Evolutionary conservation across 2,329 filamentous ascomycete species (phyloP).

Genomic region (Raffaelea deltoideospora): DNA sequence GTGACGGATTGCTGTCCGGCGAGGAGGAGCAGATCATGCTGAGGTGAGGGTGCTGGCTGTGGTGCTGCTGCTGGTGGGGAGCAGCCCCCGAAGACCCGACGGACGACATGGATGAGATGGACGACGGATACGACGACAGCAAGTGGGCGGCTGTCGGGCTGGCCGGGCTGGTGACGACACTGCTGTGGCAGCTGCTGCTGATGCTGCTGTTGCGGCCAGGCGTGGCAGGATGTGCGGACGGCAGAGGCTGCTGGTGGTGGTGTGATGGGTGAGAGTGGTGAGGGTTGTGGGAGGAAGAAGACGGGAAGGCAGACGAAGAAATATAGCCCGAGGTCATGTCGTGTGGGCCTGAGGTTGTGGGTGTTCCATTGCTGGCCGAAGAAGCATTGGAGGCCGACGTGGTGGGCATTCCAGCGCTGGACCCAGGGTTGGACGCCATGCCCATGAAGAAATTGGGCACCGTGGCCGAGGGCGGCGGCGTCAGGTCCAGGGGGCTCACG

Average conservation of each 20-base stretch:
- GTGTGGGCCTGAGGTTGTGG: too few species aligned
- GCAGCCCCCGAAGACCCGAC: neutral
- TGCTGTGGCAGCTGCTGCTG: constrained; percentile 4
- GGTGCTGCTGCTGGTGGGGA: neutral
- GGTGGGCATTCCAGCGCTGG: neutral
- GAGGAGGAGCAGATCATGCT: constrained; percentile 3
- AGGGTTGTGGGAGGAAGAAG: too few species aligned
- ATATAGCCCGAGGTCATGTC: constrained; percentile 3
- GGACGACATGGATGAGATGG: constrained; percentile 30
- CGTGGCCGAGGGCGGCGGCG: constrained; percentile 17
- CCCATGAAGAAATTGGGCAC: constrained; percentile 6
- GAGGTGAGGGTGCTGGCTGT: neutral
- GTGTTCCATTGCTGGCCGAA: too few species aligned
- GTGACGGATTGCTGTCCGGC: too few species aligned
- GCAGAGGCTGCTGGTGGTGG: too few species aligned
- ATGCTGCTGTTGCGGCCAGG: constrained; percentile 8
- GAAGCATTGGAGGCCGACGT: too few species aligned
- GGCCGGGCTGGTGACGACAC: constrained; percentile 1
- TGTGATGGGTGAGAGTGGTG: too few species aligned
- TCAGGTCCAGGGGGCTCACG: constrained; percentile 17
- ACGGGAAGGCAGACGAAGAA: constrained; percentile 2
- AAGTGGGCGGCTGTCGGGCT: constrained; percentile 74
- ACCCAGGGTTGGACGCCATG: neutral
- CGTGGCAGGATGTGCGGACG: too few species aligned
- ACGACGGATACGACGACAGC: constrained; percentile 67